A percentile compares a stretch with the other conserved stretches of the same genome.
These are phyloP conservation scores for Picochlorum sp. DNA, from an alignment of 139 green algal species.

Conservation along the genomic window DNA sequence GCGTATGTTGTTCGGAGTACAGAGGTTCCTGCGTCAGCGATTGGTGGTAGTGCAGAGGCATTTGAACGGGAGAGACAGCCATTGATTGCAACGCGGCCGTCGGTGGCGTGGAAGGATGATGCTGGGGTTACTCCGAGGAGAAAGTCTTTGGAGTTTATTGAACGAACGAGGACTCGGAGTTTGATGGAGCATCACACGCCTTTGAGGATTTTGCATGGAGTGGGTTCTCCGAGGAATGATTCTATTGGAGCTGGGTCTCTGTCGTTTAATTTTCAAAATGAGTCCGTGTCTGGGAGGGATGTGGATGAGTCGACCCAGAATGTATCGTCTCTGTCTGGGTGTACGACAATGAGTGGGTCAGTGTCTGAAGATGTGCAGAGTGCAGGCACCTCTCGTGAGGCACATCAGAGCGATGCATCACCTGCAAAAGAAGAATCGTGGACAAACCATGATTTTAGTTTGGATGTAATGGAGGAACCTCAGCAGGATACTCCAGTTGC, in stretches of 20 bases:
- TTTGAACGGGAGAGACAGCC: not conserved
- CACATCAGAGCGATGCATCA: no score
- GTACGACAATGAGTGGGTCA: no score
- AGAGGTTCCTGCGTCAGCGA: not conserved
- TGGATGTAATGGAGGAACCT: not conserved
- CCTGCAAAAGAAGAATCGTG: not conserved
- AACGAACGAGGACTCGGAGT: not conserved
- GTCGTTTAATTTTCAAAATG: no score
- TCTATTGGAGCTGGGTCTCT: no score
- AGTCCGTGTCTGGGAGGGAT: no score
- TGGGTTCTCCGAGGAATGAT: not conserved
- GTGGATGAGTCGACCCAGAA: no score
- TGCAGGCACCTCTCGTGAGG: no score
- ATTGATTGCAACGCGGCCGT: not conserved
- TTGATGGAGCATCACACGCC: not conserved
- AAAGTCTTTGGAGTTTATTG: not conserved
- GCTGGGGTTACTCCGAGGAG: no score
- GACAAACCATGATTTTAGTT: not conserved
- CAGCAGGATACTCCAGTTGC: no score
- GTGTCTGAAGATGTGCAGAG: no score
- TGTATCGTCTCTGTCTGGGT: no score
- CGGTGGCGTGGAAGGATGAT: not conserved
- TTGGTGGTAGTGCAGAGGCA: not conserved
- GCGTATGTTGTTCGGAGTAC: constrained; percentile 23
- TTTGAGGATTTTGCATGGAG: constrained; percentile 3